These are phyloP conservation scores for Ceratobasidium sp. DNA, from an alignment of 1,284 basidiomycete genomes.

Conservation along the genomic window DNA sequence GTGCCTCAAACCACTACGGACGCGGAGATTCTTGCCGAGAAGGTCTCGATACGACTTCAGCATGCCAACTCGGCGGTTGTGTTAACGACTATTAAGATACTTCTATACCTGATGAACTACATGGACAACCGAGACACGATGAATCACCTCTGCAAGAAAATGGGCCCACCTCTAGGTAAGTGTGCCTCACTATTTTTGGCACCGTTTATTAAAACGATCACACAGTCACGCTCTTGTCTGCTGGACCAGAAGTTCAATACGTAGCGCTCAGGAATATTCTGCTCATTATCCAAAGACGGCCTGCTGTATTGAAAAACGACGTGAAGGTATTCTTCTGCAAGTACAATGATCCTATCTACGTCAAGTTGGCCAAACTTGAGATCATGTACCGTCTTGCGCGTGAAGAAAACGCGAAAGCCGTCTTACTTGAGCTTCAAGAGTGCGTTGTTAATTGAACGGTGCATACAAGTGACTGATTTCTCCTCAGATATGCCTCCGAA, in stretches of 20 bases:
- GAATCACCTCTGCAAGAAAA: slow-evolving; percentile 93
- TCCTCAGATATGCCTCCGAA: slow-evolving; percentile 90
- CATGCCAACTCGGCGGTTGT: slow-evolving; percentile 97
- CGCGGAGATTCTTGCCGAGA: slow-evolving; percentile 93
- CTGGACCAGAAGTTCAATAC: slow-evolving; percentile 98
- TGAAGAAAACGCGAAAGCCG: slow-evolving; percentile 90
- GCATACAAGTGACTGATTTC: slow-evolving; percentile 38
- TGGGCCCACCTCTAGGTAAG: slow-evolving; percentile 94
- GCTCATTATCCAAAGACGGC: slow-evolving; percentile 94
- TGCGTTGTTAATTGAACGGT: slow-evolving; percentile 59
- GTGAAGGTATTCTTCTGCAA: slow-evolving; percentile 99
- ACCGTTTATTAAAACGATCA: slow-evolving; percentile 16
- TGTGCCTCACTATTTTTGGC: slow-evolving; percentile 37
- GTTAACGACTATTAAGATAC: slow-evolving; percentile 92
- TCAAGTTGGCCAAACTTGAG: slow-evolving; percentile 98
- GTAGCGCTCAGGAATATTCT: slow-evolving; percentile 97
- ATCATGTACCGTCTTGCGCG: slow-evolving; percentile 97
- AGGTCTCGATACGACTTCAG: slow-evolving; percentile 90
- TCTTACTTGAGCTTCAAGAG: slow-evolving; percentile 95
- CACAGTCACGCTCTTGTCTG: slow-evolving; percentile 91
- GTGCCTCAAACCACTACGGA: slow-evolving; percentile 90
- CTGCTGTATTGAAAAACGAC: slow-evolving; percentile 93
- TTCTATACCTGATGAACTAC: slow-evolving; percentile 99
- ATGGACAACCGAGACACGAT: slow-evolving; percentile 91
- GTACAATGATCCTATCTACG: slow-evolving; percentile 99